phyloP scores from a whole-genome alignment of 2,329 filamentous ascomycete genomes.

The Aspergillus pseudoterreus region DNA sequence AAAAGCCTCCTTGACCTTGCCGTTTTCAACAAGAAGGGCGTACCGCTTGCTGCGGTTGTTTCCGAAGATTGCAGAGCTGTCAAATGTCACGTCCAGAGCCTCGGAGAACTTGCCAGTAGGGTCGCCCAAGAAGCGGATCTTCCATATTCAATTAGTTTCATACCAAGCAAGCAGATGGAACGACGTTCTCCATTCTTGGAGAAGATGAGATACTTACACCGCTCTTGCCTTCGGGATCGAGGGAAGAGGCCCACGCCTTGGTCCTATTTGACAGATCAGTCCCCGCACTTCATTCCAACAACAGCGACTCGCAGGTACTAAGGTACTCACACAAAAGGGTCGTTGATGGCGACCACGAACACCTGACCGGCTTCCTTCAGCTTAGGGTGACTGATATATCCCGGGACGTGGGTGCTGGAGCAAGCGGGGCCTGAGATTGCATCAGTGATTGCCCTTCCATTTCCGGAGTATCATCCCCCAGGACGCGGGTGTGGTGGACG shows the following conservation, averaged over 20 bases:
- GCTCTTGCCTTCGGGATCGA: constrained; percentile 71
- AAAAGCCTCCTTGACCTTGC: constrained; percentile 75
- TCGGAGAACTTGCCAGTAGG: constrained; percentile 76
- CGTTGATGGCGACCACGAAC: constrained; percentile 89
- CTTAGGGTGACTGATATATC: constrained; percentile 76
- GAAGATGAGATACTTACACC: constrained; percentile 56
- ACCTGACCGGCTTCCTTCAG: constrained; percentile 77
- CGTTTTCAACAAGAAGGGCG: constrained; percentile 75
- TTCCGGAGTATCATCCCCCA: background rate
- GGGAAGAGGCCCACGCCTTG: constrained; percentile 78
- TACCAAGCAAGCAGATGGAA: constrained; percentile 15
- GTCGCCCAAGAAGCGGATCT: constrained; percentile 89
- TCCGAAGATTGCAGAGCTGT: constrained; percentile 75
- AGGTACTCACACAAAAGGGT: constrained; percentile 83
- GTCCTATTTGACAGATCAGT: constrained; percentile 54
- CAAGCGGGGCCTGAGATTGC: constrained; percentile 53
- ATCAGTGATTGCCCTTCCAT: constrained; percentile 1
- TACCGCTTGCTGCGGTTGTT: constrained; percentile 82
- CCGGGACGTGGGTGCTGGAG: constrained; percentile 72
- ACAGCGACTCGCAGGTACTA: background rate
- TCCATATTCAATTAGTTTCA: constrained; percentile 1
- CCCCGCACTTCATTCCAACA: background rate
- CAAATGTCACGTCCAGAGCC: constrained; percentile 78
- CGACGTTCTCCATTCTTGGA: background rate
- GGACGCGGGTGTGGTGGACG: background rate